Percentiles rank a stretch among this genome's conserved stretches.
Evolutionary conservation across 495 filamentous ascomycete genomes (phyloP).

Genomic region (Neurospora sp.): DNA sequence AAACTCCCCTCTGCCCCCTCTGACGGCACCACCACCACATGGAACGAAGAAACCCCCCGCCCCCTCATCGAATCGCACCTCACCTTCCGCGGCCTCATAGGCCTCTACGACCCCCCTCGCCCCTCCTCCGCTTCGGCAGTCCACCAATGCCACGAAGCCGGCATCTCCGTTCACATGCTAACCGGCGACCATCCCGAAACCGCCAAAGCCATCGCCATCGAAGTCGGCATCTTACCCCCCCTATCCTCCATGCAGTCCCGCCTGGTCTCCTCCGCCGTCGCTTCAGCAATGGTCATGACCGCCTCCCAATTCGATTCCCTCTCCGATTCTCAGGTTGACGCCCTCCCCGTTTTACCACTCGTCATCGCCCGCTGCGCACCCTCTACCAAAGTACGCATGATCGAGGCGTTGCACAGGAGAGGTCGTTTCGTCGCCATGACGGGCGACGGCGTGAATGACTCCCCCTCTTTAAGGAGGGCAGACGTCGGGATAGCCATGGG

Average conservation of each 20-base stretch:
- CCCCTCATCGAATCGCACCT: slow-evolving; percentile 46
- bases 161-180: slow-evolving; percentile 71
- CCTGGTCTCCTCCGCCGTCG: slow-evolving; percentile 38
- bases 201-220: slow-evolving; percentile 63
- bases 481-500: slow-evolving; percentile 87
- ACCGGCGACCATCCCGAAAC: slow-evolving; percentile 74
- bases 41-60: slow-evolving; percentile 28
- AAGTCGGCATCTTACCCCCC: slow-evolving; percentile 62
- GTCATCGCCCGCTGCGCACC: slow-evolving; percentile 58
- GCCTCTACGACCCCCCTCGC: slow-evolving; percentile 65
- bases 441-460: slow-evolving; percentile 79
- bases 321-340: slow-evolving; percentile 45
- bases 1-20: neutral
- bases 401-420: slow-evolving; percentile 56
- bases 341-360: slow-evolving; percentile 47
- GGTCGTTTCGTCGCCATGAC: slow-evolving; percentile 50
- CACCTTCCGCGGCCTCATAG: slow-evolving; percentile 53
- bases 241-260: slow-evolving; percentile 29
- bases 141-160: slow-evolving; percentile 55
- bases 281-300: slow-evolving; percentile 50
- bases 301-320: slow-evolving; percentile 52
- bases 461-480: slow-evolving; percentile 62
- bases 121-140: slow-evolving; percentile 57
- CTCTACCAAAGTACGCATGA: slow-evolving; percentile 57
- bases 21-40: neutral